Conservation (phyloP, 352 stramenopile species). For the Aphanomyces invadans region DNA sequence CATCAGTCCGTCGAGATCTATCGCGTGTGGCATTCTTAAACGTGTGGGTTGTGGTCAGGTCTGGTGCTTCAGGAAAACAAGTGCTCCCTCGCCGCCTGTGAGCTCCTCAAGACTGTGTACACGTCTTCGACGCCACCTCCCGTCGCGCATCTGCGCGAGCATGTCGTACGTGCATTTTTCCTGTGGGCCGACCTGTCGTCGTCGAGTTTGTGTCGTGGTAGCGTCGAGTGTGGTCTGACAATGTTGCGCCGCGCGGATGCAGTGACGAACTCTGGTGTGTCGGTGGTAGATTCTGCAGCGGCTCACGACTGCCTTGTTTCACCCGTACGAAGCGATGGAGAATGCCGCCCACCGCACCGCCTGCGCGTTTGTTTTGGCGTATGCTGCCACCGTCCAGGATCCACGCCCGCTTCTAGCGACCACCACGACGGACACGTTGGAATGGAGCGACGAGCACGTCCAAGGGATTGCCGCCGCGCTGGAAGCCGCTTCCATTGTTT, state of each 20-base stretch:
- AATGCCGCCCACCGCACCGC: slow-evolving; percentile 46
- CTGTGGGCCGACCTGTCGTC: neutral
- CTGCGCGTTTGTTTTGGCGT: slow-evolving; percentile 69
- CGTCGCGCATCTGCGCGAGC: slow-evolving; percentile 60
- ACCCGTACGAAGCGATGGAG: slow-evolving; percentile 50
- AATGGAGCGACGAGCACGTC: slow-evolving; percentile 45
- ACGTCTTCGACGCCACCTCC: slow-evolving; percentile 39
- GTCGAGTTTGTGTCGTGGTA: neutral
- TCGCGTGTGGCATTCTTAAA: neutral
- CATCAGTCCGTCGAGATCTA: neutral
- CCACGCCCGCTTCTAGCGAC: slow-evolving; percentile 66
- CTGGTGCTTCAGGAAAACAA: slow-evolving; percentile 31
- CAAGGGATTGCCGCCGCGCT: slow-evolving; percentile 61
- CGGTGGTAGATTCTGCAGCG: slow-evolving; percentile 58
- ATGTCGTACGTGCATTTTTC: slow-evolving; percentile 39
- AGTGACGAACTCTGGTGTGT: too few relatives aligned
- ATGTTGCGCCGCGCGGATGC: too few relatives aligned
- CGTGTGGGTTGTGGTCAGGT: neutral
- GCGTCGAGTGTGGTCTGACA: too few relatives aligned
- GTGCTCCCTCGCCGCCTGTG: slow-evolving; percentile 48
- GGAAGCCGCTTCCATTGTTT: slow-evolving; percentile 62
- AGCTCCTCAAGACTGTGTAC: slow-evolving; percentile 67
- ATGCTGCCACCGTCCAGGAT: slow-evolving; percentile 66
- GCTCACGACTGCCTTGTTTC: slow-evolving; percentile 74
- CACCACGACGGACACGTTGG: slow-evolving; percentile 2